Conservation (phyloP, 2,329 filamentous ascomycete genomes). For the Apiospora malaysiana region DNA sequence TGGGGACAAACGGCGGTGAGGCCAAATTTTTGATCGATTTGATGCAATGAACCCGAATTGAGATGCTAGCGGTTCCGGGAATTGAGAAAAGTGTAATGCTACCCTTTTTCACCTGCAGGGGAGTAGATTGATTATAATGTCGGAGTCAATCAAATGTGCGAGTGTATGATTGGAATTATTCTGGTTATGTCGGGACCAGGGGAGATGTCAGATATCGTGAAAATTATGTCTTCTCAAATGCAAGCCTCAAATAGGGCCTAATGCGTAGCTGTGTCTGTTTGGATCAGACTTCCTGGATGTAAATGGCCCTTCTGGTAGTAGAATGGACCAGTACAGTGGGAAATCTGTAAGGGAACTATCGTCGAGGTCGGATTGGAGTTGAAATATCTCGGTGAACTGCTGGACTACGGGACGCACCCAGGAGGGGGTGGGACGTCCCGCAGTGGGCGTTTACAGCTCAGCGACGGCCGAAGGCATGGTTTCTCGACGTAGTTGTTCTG, state of each 20-base stretch:
- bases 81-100: neutral
- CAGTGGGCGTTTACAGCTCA: constrained; percentile 93
- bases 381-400: constrained; percentile 79
- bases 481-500: constrained; percentile 72
- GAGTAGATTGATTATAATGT: neutral
- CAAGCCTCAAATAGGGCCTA: constrained; percentile 29
- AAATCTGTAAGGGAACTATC: constrained; percentile 67
- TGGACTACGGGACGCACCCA: constrained; percentile 76
- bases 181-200: constrained; percentile 9
- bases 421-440: constrained; percentile 63
- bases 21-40: constrained; percentile 22
- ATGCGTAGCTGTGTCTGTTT: constrained; percentile 38
- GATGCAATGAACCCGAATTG: constrained; percentile 1
- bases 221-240: constrained; percentile 13
- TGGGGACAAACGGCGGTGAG: constrained; percentile 46
- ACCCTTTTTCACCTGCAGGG: constrained; percentile 9
- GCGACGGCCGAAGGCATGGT: constrained; percentile 77
- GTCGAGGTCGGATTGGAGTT: constrained; percentile 66
- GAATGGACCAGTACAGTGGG: constrained; percentile 49
- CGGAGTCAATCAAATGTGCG: neutral
- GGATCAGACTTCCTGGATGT: constrained; percentile 39
- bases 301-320: constrained; percentile 28
- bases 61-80: constrained; percentile 6
- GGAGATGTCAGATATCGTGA: constrained; percentile 9
- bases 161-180: neutral